Base-by-base conservation (phyloP, 163 green algal species). In the Picocystis sp. region DNA sequence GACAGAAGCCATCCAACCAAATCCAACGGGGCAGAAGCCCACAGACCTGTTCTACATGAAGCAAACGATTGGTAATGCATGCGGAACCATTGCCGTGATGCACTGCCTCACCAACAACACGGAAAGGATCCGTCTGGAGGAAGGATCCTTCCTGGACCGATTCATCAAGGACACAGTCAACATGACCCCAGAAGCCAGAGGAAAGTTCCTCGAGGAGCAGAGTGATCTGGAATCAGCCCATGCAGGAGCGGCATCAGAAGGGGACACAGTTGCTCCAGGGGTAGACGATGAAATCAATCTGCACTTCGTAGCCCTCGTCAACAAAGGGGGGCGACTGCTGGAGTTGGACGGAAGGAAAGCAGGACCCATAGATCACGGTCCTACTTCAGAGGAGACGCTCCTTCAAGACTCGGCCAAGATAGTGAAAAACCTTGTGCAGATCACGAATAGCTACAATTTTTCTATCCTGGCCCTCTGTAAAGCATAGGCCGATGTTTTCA, bases 51-150 rank as follows among this genome's bases (percentile, higher is more conserved):
- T 77, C 55, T 96, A 83, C 69, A 92, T 92, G 74, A 87, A 87
- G 67, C 87, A 96, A 62, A 95, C 83, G 1, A 87, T 97, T 29
- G 73, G 83, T 55, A 97, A 97, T 64, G 89, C 89, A 8, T 97
- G 89, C 70, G 89, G 89, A 43, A 96, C 88, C 11, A 93, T 97
- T 25, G 89, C 66, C 0, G 45, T 93, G 47, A 70, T 97, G 43
- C 89, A 97, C 67, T 71, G 70, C 33, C 56, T 94, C 14, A 68
- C 62, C 25, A 94, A 94, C 68, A 81, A 76, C 49, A 47, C 33
- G 21, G 53, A 74, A 48, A 53, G 47, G 8, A 22, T 84, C 1
- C 17, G 49, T 0, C 22, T 79, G 5, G 71, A 72, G 81, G 38
- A 15, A 65, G 10, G 33, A 11, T 44, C 24, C 47, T 53, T 53